Percentiles rank a stretch among this genome's conserved stretches.
These are phyloP conservation scores for Austroboletus eburneus DNA, from an alignment of 768 basidiomycete genomes.

Conservation along the genomic window DNA sequence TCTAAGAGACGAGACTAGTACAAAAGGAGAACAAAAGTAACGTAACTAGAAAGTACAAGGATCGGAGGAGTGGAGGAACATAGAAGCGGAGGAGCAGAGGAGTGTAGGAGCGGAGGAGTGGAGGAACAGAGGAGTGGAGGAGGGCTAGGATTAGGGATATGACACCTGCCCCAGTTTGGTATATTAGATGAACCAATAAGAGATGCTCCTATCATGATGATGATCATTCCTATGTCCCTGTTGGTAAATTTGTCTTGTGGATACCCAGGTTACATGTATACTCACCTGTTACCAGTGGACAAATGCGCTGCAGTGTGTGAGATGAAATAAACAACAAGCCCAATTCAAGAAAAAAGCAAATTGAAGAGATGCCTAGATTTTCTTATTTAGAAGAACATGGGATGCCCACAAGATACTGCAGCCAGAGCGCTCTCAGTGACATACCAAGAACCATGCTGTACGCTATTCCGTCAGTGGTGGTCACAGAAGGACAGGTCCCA, in stretches of 20 bases:
- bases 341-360: constrained; percentile 81
- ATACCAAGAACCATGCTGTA: constrained; percentile 74
- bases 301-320: constrained; percentile 56
- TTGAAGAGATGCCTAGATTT: constrained; percentile 59
- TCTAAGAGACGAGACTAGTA: too few species aligned
- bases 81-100: too few species aligned
- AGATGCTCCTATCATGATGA: constrained; percentile 76
- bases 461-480: constrained; percentile 58
- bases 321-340: constrained; percentile 70
- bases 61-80: too few species aligned
- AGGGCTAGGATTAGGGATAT: too few species aligned
- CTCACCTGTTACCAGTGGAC: constrained; percentile 76
- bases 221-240: constrained; percentile 54
- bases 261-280: too few species aligned
- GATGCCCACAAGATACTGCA: neutral
- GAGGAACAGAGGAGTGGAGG: too few species aligned
- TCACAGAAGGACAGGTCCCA: constrained; percentile 68
- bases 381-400: neutral
- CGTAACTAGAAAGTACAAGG: too few species aligned
- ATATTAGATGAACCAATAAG: constrained; percentile 73
- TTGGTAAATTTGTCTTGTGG: too few species aligned
- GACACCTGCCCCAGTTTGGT: constrained; percentile 79
- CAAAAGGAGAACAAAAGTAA: too few species aligned
- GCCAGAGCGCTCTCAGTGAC: constrained; percentile 1
- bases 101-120: too few species aligned